These are phyloP conservation scores for Yamadazyma triangularis DNA, from an alignment of 1,139 yeast species.

Conservation along the genomic window DNA sequence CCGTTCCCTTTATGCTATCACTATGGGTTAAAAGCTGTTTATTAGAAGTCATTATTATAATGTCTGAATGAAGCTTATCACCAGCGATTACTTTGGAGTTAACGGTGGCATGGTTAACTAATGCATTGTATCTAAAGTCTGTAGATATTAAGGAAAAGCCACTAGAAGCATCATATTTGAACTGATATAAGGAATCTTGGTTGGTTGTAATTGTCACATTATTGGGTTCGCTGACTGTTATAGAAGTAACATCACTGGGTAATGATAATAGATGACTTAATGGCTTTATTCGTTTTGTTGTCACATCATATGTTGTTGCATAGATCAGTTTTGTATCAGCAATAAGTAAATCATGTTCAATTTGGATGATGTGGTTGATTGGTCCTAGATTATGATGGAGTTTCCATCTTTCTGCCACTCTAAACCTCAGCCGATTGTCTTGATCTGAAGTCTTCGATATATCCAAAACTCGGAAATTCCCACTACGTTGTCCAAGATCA, in stretches of 20 bases:
- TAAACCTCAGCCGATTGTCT: constrained; percentile 14
- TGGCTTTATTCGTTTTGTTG: constrained; percentile 33
- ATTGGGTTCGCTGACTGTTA: constrained; percentile 21
- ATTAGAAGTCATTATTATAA: constrained; percentile 23
- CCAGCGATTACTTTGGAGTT: constrained; percentile 28
- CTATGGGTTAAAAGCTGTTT: constrained; percentile 6
- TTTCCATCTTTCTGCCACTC: constrained; percentile 33
- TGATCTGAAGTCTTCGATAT: constrained; percentile 20
- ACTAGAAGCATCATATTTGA: constrained; percentile 9
- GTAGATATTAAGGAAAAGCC: constrained; percentile 14
- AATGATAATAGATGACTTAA: constrained; percentile 23
- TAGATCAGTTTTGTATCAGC: constrained; percentile 29
- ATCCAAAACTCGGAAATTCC: constrained; percentile 42
- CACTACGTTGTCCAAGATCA: too few relatives aligned
- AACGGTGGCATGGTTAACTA: constrained; percentile 34
- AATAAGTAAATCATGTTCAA: constrained; percentile 31
- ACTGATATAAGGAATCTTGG: constrained; percentile 34
- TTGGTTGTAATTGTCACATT: constrained; percentile 33
- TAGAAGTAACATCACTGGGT: constrained; percentile 33
- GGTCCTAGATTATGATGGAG: constrained; percentile 34
- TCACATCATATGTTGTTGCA: constrained; percentile 35
- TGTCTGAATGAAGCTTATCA: constrained; percentile 40
- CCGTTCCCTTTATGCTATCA: constrained; percentile 21
- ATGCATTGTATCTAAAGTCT: constrained; percentile 35
- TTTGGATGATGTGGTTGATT: constrained; percentile 33